A percentile compares a stretch with the other conserved stretches of the same genome.
Evolutionary conservation across 352 stramenopile genomes (phyloP).

Genomic region (Pythium dissimile): DNA sequence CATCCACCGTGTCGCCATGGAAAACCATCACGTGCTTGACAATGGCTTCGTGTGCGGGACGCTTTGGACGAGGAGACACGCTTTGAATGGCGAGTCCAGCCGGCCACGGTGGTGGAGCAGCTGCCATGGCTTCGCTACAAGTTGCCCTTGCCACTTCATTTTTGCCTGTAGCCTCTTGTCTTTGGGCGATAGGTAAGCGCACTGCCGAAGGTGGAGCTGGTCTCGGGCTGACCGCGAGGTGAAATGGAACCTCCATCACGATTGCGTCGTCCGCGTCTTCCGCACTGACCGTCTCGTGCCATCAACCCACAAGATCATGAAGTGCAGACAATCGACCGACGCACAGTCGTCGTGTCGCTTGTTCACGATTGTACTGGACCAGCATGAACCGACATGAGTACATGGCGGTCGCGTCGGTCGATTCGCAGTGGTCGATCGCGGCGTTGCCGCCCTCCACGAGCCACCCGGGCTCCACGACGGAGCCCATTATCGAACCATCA

Average conservation of each 20-base stretch:
- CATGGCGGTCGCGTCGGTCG: constrained; percentile 1
- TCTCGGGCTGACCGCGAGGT: background rate
- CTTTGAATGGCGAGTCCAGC: too few species aligned
- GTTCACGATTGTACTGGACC: background rate
- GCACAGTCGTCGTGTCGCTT: background rate
- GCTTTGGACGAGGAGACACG: too few species aligned
- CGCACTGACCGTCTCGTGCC: background rate
- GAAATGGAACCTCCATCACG: constrained; percentile 10
- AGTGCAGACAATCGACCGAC: background rate
- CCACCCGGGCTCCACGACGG: background rate
- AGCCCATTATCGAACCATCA: constrained; percentile 2
- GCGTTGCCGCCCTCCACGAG: constrained; percentile 9
- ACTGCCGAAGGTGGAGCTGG: background rate
- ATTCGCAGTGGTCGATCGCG: constrained; percentile 11
- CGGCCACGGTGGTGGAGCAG: too few species aligned
- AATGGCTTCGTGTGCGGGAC: too few species aligned
- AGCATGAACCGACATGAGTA: constrained; percentile 12
- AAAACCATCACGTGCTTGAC: background rate
- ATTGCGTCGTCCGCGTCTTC: constrained; percentile 1
- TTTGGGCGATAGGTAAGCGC: background rate
- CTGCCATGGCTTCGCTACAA: too few species aligned
- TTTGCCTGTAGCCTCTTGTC: too few species aligned
- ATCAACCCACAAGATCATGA: constrained; percentile 1
- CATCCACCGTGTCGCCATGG: constrained; percentile 6
- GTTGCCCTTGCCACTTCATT: too few species aligned